Percentiles rank a stretch among this genome's conserved stretches.
Evolutionary conservation across 208 protist genomes (phyloP).

Genomic region (Entamoeba dispar): DNA sequence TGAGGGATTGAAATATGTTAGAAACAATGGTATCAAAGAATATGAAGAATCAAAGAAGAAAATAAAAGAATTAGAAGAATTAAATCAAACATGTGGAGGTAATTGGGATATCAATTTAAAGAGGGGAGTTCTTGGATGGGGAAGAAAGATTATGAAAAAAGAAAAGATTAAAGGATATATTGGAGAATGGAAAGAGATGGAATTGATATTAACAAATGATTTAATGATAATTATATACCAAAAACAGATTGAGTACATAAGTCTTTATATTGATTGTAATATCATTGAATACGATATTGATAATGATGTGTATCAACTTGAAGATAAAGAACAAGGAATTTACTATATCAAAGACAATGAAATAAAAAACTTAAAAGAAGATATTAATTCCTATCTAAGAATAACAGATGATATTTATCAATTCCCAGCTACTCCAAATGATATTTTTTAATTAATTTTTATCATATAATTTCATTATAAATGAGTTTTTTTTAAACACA

Average conservation of each 20-base stretch:
- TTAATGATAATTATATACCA: background rate
- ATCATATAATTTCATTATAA: too few species aligned
- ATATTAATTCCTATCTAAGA: background rate
- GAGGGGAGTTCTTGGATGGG: background rate
- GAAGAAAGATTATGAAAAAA: background rate
- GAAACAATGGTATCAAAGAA: background rate
- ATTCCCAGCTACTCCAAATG: background rate
- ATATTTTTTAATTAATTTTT: too few species aligned
- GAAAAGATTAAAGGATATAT: background rate
- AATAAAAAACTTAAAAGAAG: background rate
- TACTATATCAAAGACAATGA: background rate
- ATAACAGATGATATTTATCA: background rate
- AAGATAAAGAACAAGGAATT: background rate
- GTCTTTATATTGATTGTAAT: background rate
- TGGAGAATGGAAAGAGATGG: background rate
- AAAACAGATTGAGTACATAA: background rate
- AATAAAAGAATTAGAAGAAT: background rate
- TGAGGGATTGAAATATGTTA: background rate
- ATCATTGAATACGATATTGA: background rate
- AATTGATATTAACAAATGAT: background rate
- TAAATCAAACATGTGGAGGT: background rate
- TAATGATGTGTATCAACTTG: background rate
- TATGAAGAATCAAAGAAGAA: background rate
- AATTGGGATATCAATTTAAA: background rate
- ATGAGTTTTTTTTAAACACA: too few species aligned